Percentiles rank a stretch among this genome's conserved stretches.
These are phyloP conservation scores for Piloderma croceum DNA, from an alignment of 768 basidiomycete genomes.

Conservation along the genomic window DNA sequence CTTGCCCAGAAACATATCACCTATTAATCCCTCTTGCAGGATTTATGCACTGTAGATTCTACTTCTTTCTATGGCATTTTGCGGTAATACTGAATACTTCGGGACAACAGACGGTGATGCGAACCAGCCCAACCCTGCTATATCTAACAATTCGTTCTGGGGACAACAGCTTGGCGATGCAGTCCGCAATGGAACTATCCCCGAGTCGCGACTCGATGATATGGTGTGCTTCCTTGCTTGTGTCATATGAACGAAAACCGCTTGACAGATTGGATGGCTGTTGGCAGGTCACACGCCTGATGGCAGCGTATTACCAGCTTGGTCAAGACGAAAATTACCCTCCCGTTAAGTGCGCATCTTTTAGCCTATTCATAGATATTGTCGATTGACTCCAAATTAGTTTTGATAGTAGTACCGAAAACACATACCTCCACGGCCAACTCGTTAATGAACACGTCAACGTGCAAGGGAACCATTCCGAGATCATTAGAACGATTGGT, in stretches of 20 bases:
- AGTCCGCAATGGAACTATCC: conserved; percentile 45
- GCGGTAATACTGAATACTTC: too few relatives aligned
- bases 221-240: conserved; percentile 34
- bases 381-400: too few relatives aligned
- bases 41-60: too few relatives aligned
- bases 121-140: conserved; percentile 7
- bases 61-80: neutral
- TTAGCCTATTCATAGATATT: too few relatives aligned
- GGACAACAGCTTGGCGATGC: conserved; percentile 26
- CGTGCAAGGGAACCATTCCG: conserved; percentile 2
- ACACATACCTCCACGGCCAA: conserved; percentile 12
- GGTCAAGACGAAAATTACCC: conserved; percentile 14
- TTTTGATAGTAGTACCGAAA: too few relatives aligned
- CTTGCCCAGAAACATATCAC: neutral
- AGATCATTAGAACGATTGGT: conserved; percentile 39
- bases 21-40: too few relatives aligned
- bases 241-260: too few relatives aligned
- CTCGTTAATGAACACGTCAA: conserved; percentile 23
- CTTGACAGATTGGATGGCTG: too few relatives aligned
- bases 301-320: conserved; percentile 38
- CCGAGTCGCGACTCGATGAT: conserved; percentile 42
- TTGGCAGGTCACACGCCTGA: conserved; percentile 37
- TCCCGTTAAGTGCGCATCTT: neutral
- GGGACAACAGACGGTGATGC: too few relatives aligned
- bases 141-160: conserved; percentile 13